These are phyloP conservation scores for Colletotrichum coccodes DNA, from an alignment of 2,329 filamentous ascomycete genomes.

Conservation along the genomic window DNA sequence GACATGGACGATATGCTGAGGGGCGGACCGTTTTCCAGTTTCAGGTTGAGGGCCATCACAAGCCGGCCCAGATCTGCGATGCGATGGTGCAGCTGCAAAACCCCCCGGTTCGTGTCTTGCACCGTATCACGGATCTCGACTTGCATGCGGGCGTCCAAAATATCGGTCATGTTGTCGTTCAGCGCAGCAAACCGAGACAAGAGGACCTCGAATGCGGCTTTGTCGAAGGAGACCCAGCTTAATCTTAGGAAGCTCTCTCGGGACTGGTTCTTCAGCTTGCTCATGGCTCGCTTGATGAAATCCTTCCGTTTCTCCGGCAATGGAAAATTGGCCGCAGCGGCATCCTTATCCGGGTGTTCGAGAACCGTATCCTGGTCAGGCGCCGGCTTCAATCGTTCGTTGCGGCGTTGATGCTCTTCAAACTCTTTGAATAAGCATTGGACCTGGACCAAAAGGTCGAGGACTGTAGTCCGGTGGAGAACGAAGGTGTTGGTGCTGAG, in stretches of 20 bases:
- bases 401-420: slow-evolving; percentile 50
- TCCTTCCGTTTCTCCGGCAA: slow-evolving; percentile 50
- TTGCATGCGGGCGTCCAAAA: slow-evolving; percentile 57
- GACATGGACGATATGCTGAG: slow-evolving; percentile 43
- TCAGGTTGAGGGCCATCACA: slow-evolving; percentile 56
- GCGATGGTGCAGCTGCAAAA: slow-evolving; percentile 58
- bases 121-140: slow-evolving; percentile 58
- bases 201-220: slow-evolving; percentile 54
- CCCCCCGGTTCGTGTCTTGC: slow-evolving; percentile 58
- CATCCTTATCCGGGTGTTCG: slow-evolving; percentile 53
- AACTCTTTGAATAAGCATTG: slow-evolving; percentile 59
- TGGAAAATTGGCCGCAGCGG: slow-evolving; percentile 55
- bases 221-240: slow-evolving; percentile 58
- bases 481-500: slow-evolving; percentile 59
- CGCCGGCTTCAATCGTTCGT: slow-evolving; percentile 47
- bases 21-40: slow-evolving; percentile 45
- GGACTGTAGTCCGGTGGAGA: slow-evolving; percentile 58
- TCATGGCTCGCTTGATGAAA: slow-evolving; percentile 57
- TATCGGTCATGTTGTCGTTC: slow-evolving; percentile 59
- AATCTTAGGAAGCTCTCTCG: slow-evolving; percentile 47
- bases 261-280: slow-evolving; percentile 47
- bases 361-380: slow-evolving; percentile 47
- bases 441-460: slow-evolving; percentile 58
- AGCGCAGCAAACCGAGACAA: slow-evolving; percentile 54
- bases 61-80: slow-evolving; percentile 56